phyloP scores from a whole-genome alignment of 2,329 filamentous ascomycete species.

The Xylaria sp. region DNA sequence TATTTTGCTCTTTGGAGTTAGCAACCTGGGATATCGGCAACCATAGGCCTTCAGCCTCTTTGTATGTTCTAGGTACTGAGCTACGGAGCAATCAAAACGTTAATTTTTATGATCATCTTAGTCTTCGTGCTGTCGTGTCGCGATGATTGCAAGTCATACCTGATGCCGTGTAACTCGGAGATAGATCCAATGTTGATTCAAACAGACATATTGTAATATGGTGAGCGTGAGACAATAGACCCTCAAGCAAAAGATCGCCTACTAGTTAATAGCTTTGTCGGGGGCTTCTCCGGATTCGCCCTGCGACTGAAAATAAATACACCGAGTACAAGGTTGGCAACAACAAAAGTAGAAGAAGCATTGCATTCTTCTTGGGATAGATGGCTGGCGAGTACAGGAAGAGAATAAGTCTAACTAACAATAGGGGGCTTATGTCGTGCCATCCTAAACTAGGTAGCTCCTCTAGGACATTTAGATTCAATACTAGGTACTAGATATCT shows the following conservation, averaged over 20 bases:
- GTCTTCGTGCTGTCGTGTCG: neutral
- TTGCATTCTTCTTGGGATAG: no score
- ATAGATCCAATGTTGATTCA: neutral
- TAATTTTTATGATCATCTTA: conserved; percentile 17
- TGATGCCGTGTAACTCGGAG: neutral
- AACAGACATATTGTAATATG: neutral
- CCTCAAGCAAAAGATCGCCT: neutral
- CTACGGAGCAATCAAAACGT: neutral
- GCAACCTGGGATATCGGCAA: conserved; percentile 4
- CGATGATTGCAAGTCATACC: neutral
- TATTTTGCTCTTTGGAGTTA: conserved; percentile 9
- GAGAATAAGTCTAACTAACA: neutral
- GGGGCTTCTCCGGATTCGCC: neutral
- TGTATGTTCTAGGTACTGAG: conserved; percentile 4
- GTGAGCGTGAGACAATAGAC: no score
- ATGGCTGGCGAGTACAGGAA: neutral
- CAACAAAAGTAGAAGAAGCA: no score
- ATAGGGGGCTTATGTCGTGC: neutral
- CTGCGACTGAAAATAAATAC: neutral
- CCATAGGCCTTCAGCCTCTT: neutral
- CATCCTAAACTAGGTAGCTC: neutral
- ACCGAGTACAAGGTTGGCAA: neutral
- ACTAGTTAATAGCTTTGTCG: neutral
- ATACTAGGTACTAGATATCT: neutral
- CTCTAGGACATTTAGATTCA: neutral